phyloP scores from a whole-genome alignment of 2,329 filamentous ascomycete genomes.

The Aspergillus candidus region DNA sequence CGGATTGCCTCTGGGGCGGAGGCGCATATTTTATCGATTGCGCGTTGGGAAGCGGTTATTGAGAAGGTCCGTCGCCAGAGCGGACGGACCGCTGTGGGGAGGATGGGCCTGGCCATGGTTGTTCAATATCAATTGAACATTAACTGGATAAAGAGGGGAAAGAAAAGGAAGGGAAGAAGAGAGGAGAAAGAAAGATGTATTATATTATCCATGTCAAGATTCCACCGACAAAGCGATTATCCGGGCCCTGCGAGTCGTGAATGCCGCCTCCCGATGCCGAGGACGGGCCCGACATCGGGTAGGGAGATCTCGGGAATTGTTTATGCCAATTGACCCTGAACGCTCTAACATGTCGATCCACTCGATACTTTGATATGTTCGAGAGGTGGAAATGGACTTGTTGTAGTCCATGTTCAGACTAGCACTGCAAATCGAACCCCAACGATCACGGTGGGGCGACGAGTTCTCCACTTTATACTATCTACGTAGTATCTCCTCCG shows the following conservation, averaged over 20 bases:
- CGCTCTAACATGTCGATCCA: no score
- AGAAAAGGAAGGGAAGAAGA: slow-evolving; percentile 8
- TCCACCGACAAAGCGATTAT: slow-evolving; percentile 24
- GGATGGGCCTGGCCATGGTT: slow-evolving; percentile 23
- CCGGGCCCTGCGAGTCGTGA: slow-evolving; percentile 11
- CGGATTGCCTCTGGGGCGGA: slow-evolving; percentile 65
- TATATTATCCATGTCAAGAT: no score
- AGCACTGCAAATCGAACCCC: neutral
- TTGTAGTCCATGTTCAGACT: no score
- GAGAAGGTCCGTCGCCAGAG: slow-evolving; percentile 55
- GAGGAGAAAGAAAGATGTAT: slow-evolving; percentile 8
- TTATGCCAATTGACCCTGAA: no score
- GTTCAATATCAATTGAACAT: slow-evolving; percentile 9
- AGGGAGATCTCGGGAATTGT: no score
- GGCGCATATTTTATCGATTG: slow-evolving; percentile 68
- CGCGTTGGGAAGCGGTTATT: slow-evolving; percentile 54
- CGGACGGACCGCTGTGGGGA: slow-evolving; percentile 15
- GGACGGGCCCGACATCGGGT: no score
- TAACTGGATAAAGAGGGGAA: slow-evolving; percentile 2
- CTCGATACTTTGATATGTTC: no score
- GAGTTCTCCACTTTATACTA: no score
- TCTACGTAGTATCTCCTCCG: no score
- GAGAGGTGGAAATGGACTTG: no score
- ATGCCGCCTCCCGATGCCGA: slow-evolving; percentile 20
- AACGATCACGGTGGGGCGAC: neutral